phyloP scores from a whole-genome alignment of 768 basidiomycete genomes.

The Russula vinacea region DNA sequence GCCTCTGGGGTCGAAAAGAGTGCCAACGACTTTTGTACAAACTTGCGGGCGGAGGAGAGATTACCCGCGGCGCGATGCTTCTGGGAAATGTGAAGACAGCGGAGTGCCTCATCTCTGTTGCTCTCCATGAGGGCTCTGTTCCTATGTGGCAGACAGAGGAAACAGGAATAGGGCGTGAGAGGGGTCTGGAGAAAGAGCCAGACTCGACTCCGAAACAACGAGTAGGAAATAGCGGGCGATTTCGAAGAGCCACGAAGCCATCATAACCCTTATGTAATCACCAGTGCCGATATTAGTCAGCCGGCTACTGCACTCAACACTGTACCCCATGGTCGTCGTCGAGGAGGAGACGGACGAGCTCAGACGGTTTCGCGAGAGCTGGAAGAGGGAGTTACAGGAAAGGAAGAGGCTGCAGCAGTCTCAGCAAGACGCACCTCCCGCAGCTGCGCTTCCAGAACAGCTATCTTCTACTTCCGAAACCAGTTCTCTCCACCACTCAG shows the following conservation, averaged over 20 bases:
- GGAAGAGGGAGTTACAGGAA: constrained; percentile 61
- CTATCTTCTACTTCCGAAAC: constrained; percentile 3
- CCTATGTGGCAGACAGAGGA: neutral
- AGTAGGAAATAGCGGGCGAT: neutral
- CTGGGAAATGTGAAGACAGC: constrained; percentile 76
- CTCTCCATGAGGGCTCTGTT: constrained; percentile 55
- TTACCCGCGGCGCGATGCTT: constrained; percentile 71
- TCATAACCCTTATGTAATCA: neutral
- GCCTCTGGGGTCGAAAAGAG: constrained; percentile 81
- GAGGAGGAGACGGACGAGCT: constrained; percentile 56
- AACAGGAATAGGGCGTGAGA: neutral
- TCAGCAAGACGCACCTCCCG: neutral
- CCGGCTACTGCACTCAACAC: neutral
- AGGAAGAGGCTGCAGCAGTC: constrained; percentile 21
- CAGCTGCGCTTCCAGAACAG: constrained; percentile 20
- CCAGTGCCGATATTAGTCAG: constrained; percentile 8
- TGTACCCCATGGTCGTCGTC: constrained; percentile 6
- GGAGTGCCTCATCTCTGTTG: constrained; percentile 87
- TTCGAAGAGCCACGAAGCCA: neutral
- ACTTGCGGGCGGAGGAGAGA: constrained; percentile 75
- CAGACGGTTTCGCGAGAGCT: constrained; percentile 64
- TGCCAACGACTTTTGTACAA: constrained; percentile 82
- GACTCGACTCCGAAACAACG: neutral
- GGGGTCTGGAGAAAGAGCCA: neutral
- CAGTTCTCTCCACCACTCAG: neutral